A percentile compares a stretch with the other conserved stretches of the same genome.
phyloP scores from a whole-genome alignment of 306 rosid species.

The Rosa persica region DNA sequence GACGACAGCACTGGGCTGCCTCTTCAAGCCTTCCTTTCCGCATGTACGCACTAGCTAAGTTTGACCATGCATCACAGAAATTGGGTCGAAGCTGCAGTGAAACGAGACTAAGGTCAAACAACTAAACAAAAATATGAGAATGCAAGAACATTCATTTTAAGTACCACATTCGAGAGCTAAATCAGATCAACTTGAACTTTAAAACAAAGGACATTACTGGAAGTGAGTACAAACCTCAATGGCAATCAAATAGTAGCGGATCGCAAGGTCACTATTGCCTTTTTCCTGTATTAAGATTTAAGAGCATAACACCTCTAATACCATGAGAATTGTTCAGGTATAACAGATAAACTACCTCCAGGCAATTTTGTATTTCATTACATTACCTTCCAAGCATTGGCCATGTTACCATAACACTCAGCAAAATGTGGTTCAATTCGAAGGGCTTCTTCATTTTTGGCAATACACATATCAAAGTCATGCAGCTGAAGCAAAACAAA shows the following conservation, averaged over 20 bases:
- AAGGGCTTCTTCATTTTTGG: slow-evolving; percentile 96
- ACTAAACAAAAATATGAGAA: slow-evolving; percentile 11
- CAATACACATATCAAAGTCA: slow-evolving; percentile 89
- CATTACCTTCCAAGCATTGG: slow-evolving; percentile 96
- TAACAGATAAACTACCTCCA: not conserved
- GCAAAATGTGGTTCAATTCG: slow-evolving; percentile 85
- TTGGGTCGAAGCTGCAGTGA: slow-evolving; percentile 83
- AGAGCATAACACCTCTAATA: slow-evolving; percentile 15
- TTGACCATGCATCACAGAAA: slow-evolving; percentile 98
- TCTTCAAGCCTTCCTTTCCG: slow-evolving; percentile 90
- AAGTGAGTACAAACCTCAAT: slow-evolving; percentile 69
- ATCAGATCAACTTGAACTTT: not conserved
- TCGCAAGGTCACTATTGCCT: slow-evolving; percentile 59
- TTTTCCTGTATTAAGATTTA: slow-evolving; percentile 43
- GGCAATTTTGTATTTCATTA: not conserved
- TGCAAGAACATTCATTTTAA: not conserved
- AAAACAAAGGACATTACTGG: not conserved
- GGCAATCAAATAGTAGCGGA: slow-evolving; percentile 78
- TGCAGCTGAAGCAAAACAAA: slow-evolving; percentile 56
- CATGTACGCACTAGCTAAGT: slow-evolving; percentile 98
- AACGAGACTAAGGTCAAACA: slow-evolving; percentile 17
- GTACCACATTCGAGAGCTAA: not conserved
- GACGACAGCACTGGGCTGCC: slow-evolving; percentile 98
- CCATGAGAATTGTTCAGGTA: not conserved
- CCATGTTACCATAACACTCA: slow-evolving; percentile 99